Percentiles rank a stretch among this genome's conserved stretches.
Conservation (phyloP, 176 grass and related monocot species). For the Paspalum notatum region DNA sequence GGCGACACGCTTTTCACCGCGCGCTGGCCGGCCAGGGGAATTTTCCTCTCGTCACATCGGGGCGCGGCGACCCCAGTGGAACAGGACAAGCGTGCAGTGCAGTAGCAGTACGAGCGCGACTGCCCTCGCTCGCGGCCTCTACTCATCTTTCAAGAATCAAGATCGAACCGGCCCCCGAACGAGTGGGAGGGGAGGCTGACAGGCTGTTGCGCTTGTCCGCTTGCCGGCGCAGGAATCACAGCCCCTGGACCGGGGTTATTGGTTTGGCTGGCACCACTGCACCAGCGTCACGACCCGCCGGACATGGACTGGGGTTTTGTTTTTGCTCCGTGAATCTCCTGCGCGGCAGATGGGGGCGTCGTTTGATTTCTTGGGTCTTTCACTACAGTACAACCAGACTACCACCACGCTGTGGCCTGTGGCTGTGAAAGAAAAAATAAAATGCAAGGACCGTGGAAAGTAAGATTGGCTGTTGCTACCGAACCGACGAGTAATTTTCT, state of each 20-base stretch:
- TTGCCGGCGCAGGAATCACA: conserved; percentile 25
- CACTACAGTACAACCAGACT: neutral
- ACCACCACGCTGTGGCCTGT: neutral
- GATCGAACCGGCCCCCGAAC: too few species aligned
- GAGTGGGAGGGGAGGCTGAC: too few species aligned
- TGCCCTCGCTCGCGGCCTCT: too few species aligned
- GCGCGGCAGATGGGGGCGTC: neutral
- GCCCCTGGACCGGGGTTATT: neutral
- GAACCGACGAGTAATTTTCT: neutral
- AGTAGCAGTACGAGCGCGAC: too few species aligned
- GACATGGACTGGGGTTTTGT: neutral
- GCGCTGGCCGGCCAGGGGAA: neutral
- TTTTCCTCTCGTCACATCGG: neutral
- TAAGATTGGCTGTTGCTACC: too few species aligned
- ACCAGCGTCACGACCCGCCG: too few species aligned
- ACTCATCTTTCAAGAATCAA: too few species aligned
- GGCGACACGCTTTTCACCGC: conserved; percentile 1
- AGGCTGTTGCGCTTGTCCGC: conserved; percentile 25
- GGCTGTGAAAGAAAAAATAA: neutral
- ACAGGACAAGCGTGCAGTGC: too few species aligned
- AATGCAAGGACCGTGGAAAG: too few species aligned
- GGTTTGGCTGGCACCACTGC: neutral
- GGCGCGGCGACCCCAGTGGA: neutral
- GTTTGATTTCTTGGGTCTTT: neutral
- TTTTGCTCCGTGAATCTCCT: neutral